phyloP scores from a whole-genome alignment of 768 basidiomycete genomes.

The Daedaleopsis sinensis region DNA sequence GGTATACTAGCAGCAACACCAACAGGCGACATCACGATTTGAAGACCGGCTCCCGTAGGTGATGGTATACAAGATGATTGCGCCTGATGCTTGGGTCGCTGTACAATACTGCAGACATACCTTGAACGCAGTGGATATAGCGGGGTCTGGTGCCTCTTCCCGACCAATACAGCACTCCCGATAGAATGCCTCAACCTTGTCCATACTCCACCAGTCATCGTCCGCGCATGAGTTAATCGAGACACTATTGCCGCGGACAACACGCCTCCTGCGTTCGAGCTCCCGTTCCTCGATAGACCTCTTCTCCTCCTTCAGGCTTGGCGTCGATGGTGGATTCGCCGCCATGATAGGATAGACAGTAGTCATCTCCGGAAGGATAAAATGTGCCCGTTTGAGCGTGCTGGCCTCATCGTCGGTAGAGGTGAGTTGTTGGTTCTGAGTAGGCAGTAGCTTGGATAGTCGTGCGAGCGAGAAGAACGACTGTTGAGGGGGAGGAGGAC shows the following conservation, averaged over 20 bases:
- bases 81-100: neutral
- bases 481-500: conserved; percentile 66
- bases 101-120: conserved; percentile 37
- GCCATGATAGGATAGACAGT: conserved; percentile 92
- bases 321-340: conserved; percentile 80
- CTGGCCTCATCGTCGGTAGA: conserved; percentile 48
- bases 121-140: conserved; percentile 72
- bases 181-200: conserved; percentile 86
- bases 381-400: conserved; percentile 86
- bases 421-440: conserved; percentile 38
- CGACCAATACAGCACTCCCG: conserved; percentile 80
- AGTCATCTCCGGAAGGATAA: conserved; percentile 83
- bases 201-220: conserved; percentile 82
- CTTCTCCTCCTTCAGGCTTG: conserved; percentile 80
- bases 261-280: conserved; percentile 62
- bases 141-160: conserved; percentile 69
- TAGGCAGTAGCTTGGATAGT: conserved; percentile 74
- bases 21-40: neutral
- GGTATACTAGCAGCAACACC: neutral
- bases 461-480: conserved; percentile 66
- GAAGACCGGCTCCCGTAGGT: too few relatives aligned
- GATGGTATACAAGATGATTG: too few relatives aligned
- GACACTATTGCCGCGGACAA: conserved; percentile 55
- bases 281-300: conserved; percentile 78
- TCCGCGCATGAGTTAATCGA: conserved; percentile 24